Evolutionary conservation across 495 filamentous ascomycete species (phyloP).

Genomic region (Choiromyces venosus): DNA sequence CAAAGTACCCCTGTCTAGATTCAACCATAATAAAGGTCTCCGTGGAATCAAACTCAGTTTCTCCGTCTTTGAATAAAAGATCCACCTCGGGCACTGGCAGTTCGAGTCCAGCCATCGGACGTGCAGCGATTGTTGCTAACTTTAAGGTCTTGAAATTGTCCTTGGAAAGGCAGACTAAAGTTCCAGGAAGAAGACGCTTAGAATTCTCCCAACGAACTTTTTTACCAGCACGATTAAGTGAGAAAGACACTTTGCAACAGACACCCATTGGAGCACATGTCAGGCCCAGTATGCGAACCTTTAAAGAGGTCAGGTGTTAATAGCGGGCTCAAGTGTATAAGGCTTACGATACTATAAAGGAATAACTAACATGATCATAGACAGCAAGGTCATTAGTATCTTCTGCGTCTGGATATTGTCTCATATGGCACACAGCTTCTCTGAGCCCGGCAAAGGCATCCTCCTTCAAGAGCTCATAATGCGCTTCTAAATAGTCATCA

Average conservation of each 20-base stretch:
- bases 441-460: slow-evolving; percentile 58
- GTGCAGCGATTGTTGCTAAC: slow-evolving; percentile 67
- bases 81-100: slow-evolving; percentile 68
- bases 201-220: slow-evolving; percentile 73
- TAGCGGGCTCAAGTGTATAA: slow-evolving; percentile 8
- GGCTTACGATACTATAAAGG: neutral
- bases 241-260: slow-evolving; percentile 65
- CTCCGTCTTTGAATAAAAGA: slow-evolving; percentile 59
- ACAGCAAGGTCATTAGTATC: slow-evolving; percentile 58
- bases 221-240: slow-evolving; percentile 58
- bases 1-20: slow-evolving; percentile 63
- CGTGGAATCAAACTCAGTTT: slow-evolving; percentile 61
- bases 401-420: slow-evolving; percentile 47
- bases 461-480: slow-evolving; percentile 63
- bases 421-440: slow-evolving; percentile 52
- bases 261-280: slow-evolving; percentile 59
- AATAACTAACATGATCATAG: slow-evolving; percentile 63
- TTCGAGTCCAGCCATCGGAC: slow-evolving; percentile 57
- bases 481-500: slow-evolving; percentile 54
- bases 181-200: slow-evolving; percentile 63
- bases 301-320: slow-evolving; percentile 9
- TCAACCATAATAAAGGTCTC: slow-evolving; percentile 75
- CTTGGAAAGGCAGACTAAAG: slow-evolving; percentile 62
- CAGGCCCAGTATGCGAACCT: slow-evolving; percentile 64
- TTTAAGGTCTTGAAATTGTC: slow-evolving; percentile 66